Percentiles rank a stretch among this genome's conserved stretches.
These are phyloP conservation scores for Pulveroboletus frians DNA, from an alignment of 768 basidiomycete species.

Conservation along the genomic window DNA sequence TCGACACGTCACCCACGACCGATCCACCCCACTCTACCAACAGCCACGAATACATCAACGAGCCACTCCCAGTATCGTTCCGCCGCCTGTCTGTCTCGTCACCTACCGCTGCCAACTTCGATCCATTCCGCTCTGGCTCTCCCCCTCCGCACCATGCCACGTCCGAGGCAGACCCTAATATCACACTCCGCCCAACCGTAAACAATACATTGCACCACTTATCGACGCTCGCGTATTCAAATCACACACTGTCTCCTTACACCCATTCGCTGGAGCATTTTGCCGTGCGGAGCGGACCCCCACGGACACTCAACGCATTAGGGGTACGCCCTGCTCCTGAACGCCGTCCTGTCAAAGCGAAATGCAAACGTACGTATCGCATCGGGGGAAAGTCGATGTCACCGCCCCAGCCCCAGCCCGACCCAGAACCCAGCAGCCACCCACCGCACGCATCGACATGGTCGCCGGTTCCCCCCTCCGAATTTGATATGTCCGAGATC, in stretches of 20 bases:
- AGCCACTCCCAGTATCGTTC: constrained; percentile 6
- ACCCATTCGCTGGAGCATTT: constrained; percentile 88
- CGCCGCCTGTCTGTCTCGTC: constrained; percentile 36
- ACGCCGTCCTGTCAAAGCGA: constrained; percentile 62
- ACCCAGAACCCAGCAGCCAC: constrained; percentile 1
- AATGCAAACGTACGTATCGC: constrained; percentile 67
- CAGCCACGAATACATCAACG: constrained; percentile 16
- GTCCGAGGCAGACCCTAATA: constrained; percentile 46
- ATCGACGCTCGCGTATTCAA: constrained; percentile 79
- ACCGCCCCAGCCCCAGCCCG: not conserved
- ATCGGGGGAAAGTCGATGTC: constrained; percentile 37
- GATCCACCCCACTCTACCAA: constrained; percentile 22
- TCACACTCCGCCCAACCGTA: constrained; percentile 58
- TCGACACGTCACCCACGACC: constrained; percentile 43
- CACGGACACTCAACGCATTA: constrained; percentile 37
- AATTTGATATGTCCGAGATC: constrained; percentile 68
- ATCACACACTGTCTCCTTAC: constrained; percentile 93
- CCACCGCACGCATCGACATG: constrained; percentile 22
- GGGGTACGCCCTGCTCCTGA: constrained; percentile 36
- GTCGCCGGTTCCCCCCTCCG: constrained; percentile 39
- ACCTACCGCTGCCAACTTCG: constrained; percentile 19
- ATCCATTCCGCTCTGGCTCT: constrained; percentile 33
- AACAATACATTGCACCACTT: constrained; percentile 81
- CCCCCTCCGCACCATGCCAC: constrained; percentile 30
- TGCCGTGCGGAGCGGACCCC: constrained; percentile 85